Percentiles rank a stretch among this genome's conserved stretches.
Conservation (phyloP, 768 basidiomycete species). For the Lactarius sanguifluus region DNA sequence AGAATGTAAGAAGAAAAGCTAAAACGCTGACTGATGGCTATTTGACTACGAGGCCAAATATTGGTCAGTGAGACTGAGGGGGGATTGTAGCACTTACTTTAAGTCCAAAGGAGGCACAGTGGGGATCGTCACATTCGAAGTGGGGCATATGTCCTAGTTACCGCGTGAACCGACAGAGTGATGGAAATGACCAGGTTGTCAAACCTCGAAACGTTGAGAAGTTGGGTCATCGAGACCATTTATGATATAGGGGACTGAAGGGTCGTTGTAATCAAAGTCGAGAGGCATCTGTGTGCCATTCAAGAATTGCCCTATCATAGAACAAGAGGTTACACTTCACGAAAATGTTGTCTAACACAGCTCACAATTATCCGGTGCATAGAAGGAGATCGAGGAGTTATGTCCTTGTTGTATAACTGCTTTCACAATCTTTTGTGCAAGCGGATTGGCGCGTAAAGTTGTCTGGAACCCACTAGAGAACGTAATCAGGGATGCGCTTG, state of each 20-base stretch:
- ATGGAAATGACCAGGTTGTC: slow-evolving; percentile 9
- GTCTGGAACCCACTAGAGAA: slow-evolving; percentile 54
- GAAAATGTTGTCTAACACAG: background rate
- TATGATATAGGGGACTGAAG: slow-evolving; percentile 33
- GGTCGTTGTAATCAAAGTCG: slow-evolving; percentile 36
- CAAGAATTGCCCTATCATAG: slow-evolving; percentile 36
- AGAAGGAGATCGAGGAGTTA: slow-evolving; percentile 41
- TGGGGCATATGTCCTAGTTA: slow-evolving; percentile 39
- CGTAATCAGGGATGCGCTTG: background rate
- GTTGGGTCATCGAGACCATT: slow-evolving; percentile 36
- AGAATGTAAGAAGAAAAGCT: background rate
- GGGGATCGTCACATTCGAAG: slow-evolving; percentile 24
- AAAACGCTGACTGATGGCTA: slow-evolving; percentile 18
- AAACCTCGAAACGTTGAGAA: slow-evolving; percentile 39
- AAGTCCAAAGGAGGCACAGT: slow-evolving; percentile 21
- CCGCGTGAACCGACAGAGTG: background rate
- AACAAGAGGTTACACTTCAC: background rate
- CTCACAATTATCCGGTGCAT: slow-evolving; percentile 52
- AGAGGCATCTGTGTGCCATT: slow-evolving; percentile 35
- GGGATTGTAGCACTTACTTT: slow-evolving; percentile 9
- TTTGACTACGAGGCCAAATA: slow-evolving; percentile 3
- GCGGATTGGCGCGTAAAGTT: slow-evolving; percentile 50
- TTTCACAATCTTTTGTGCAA: slow-evolving; percentile 59
- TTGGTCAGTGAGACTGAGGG: background rate
- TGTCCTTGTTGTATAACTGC: slow-evolving; percentile 49